Base-by-base conservation (phyloP, 1,284 basidiomycete genomes). In the Trichosporon sp. region DNA sequence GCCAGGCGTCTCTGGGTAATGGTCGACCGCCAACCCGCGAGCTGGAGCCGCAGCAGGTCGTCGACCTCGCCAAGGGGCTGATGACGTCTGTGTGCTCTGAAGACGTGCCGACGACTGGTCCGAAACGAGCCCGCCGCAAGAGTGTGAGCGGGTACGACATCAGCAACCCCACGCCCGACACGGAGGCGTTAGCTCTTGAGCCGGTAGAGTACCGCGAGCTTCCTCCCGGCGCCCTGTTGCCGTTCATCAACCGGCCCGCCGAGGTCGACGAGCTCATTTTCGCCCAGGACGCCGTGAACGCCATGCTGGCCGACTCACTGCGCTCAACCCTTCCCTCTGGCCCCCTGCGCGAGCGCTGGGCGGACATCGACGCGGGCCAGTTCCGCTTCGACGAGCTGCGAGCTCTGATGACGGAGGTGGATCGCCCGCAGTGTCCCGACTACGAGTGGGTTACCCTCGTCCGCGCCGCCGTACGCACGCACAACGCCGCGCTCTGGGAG, bases 191-290 rank as follows among this genome's bases (percentile, higher is more conserved):
- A 5, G 78, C 76, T 11, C 70, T 81, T 34, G 79, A 81, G 65
- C 78, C 79, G 0, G 75, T 81, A 59, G 78, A 81, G 59, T 81
- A 80, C 52, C 70, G 76, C 16, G 74, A 79, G 59, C 69, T 81
- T 68, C 74, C 77, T 27, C 72, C 77, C 6, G 75, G 77, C 46
- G 70, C 72, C 4, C 70, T 78, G 13, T 68, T 81, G 19, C 79
- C 79, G 0, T 81, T 74, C 66, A 70, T 78, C 34, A 71, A 79
- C 33, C 73, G 79, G 10, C 71, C 74, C 1, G 31, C 33, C 25
- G 77, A 81, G 59, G 78, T 81, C 19, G 52, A 27, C 2, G 76
- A 78, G 34, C 69, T 81, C 25, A 64, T 77, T 32, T 57, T 61
- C 4, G 71, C 70, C 9, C 61, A 61, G 58, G 80, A 80, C 64